Evolutionary conservation across 2,329 filamentous ascomycete species (phyloP).

Genomic region (Pseudogymnoascus sp.): DNA sequence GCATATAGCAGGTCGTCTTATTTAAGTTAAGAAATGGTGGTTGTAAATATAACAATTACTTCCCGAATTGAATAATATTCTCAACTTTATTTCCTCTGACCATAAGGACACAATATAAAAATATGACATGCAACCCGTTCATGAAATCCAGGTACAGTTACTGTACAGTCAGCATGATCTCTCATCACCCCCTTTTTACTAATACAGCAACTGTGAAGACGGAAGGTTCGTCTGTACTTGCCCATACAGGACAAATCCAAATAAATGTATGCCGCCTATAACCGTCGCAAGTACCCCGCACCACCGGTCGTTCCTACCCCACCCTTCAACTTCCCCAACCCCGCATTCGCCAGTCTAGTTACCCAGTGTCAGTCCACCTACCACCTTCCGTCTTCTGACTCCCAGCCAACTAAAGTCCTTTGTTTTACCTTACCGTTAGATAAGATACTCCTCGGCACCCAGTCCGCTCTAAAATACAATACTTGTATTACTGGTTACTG

Average conservation of each 20-base stretch:
- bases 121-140: neutral
- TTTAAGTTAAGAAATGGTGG: neutral
- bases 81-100: neutral
- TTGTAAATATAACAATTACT: neutral
- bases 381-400: conserved; percentile 4
- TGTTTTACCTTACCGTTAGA: neutral
- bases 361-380: neutral
- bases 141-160: neutral
- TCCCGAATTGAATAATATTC: neutral
- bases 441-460: neutral
- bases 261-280: neutral
- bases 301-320: neutral
- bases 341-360: neutral
- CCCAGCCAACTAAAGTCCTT: neutral
- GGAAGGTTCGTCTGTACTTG: neutral
- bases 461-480: neutral
- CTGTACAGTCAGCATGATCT: neutral
- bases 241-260: neutral
- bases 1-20: neutral
- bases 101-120: neutral
- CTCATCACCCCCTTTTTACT: no score
- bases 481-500: neutral
- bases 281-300: neutral
- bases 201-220: neutral
- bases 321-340: neutral